Evolutionary conservation across 495 filamentous ascomycete species (phyloP), one percentile per base, ranked within the genome.

Genomic region (Cenococcum geophilum): DNA sequence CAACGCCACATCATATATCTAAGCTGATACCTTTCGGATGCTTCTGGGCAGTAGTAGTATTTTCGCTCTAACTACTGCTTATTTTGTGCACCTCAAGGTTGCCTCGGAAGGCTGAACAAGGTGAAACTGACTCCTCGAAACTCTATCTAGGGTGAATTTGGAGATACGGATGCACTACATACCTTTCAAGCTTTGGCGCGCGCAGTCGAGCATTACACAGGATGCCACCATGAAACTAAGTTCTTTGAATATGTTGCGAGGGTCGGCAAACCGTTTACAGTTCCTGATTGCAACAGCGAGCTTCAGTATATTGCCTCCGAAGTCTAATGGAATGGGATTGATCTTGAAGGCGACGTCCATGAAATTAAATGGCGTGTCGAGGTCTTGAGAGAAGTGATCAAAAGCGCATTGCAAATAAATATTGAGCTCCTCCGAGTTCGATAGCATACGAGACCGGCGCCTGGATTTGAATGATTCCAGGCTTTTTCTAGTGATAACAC

Each of bases 361-460:
- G 61, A 78, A 79, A 59, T 79, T 64, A 58, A 79, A 79, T 0
- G 76, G 72, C 1, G 49, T 55, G 18, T 73, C 68, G 4, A 73
- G 59, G 22, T 65, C 65, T 10, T 63, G 43, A n/a, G 72, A 65
- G 52, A 72, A 76, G 54, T 73, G 70, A 54, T 75, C 67, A 62
- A 75, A 78, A 0, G 73, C 75, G 45, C 53, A 57, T 55, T 71
- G 66, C 6, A 77, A 55, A 59, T 77, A 77, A 12, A 58, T 21
- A 22, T 71, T 49, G 3, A 78, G 55, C 1, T 75, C 71, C 11
- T 78, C 73, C 0, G 63, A 36, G n/a, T 72, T 68, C 0, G 68
- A 61, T 0, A 76, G 64, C 68, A 77, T 72, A n/a, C 68, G 49
- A 1, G 59, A 35, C 8, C 58, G n/a, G 14, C 60, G 53, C 50